Evolutionary conservation across 257 asterid species (phyloP), one percentile per base, ranked within the genome.

Genomic region (Haberlea rhodopensis): DNA sequence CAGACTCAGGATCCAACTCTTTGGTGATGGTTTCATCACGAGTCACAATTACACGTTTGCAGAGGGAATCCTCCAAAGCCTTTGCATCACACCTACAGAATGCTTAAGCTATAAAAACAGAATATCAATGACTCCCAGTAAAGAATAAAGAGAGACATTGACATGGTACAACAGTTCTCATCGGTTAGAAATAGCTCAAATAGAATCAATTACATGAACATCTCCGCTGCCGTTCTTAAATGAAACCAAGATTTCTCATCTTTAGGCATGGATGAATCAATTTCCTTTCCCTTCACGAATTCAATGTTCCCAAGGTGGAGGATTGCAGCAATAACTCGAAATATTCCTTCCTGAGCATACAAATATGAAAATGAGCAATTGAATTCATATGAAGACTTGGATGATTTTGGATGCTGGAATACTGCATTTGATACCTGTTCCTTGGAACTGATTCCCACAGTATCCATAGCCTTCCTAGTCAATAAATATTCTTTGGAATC

Each of bases 391-490:
- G 31, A 25, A 48, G 29, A 16, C 29, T 10, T 19, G 20, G 24
- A 62, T n/a, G 26, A 43, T 43, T 60, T 65, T 57, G 10, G 56
- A 48, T 29, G 53, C 43, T 49, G 63, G 63, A 69, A 16, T 51
- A 58, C 66, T 66, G 13, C 58, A 65, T 20, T 27, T 25, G 23
- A 32, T 83, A 94, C 98, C 98, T 92, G 98, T 67, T 92, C 96
- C 96, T 75, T 84, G 91, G 85, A 67, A 76, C 65, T 83, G 73
- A 92, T 92, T 51, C 98, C 98, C 46, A 92, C 98, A 34, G 89
- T 80, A 72, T 92, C 98, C 98, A 92, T 92, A 75, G 98, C 98
- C 27, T 87, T 92, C 74, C 91, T 79, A 29, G 98, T 92, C 78
- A 82, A 96, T 15, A 92, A 79, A 77, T 89, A 92, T 60, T 92